Evolutionary conservation across 441 rosid species (phyloP), one percentile per base, ranked within the genome.

Genomic region (Bocquillonia castaneifolia): DNA sequence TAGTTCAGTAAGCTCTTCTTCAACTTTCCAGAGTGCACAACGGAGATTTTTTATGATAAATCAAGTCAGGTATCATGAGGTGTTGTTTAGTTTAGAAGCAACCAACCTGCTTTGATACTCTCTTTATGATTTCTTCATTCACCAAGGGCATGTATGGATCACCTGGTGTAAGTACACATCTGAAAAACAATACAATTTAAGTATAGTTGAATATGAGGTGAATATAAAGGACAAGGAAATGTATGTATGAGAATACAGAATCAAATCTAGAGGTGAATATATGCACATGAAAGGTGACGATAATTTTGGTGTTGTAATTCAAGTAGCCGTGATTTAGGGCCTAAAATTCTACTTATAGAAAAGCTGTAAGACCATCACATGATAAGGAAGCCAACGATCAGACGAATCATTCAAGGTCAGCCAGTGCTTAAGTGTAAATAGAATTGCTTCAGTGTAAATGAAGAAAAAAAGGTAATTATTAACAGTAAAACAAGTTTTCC

Each of bases 111-210:
- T 81, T 84, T 1, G 87, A 77, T 64, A 93, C 96, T 85, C 91
- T 88, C 69, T 78, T 80, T 70, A 91, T 86, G 84, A 94, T 94
- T 81, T 90, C 82, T 6, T 87, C 94, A 55, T 94, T 94, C 7
- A 83, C 39, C 77, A 91, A 80, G 45, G 96, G 87, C 99, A 94
- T 94, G 80, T 94, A 94, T 0, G 97, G 99, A 75, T 94, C 96
- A 23, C 99, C 99, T 0, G 97, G 99, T 0, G 97, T 91, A 64
- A 94, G 79, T 51, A 94, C 99, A 64, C 96, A 94, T 68, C 97
- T 94, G 87, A 65, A 72, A 81, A 55, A 54, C n/a, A n/a, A 22
- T 32, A 66, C 9, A 65, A 58, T 29, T 74, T 66, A 59, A 25
- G 68, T 64, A 52, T 56, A 9, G 61, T 40, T 12, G 39, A 37